Evolutionary conservation across 139 green algal species (phyloP).

Genomic region (Chlorella sp.): DNA sequence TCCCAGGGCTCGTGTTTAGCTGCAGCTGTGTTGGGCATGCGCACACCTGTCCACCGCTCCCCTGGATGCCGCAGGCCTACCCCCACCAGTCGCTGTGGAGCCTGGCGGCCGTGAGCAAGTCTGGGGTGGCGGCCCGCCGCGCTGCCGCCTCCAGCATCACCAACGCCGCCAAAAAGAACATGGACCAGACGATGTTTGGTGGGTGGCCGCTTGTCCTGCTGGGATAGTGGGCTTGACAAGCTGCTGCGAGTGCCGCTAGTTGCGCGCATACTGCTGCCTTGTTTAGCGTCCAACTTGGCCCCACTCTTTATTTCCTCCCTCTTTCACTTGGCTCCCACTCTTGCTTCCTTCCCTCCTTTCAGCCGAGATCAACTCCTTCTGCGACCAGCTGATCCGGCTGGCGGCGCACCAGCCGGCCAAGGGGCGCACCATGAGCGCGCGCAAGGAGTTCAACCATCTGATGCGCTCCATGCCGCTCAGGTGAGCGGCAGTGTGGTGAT

Average conservation of each 20-base stretch:
- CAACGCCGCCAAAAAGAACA: constrained; percentile 32
- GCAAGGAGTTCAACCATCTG: constrained; percentile 64
- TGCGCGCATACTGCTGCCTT: too few species aligned
- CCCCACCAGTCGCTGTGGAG: constrained; percentile 84
- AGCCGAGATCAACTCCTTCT: constrained; percentile 63
- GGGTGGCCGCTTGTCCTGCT: too few species aligned
- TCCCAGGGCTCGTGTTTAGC: too few species aligned
- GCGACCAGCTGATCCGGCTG: constrained; percentile 85
- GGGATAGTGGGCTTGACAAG: too few species aligned
- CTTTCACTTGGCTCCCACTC: too few species aligned
- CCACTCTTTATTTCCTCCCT: too few species aligned
- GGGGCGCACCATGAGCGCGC: constrained; percentile 45
- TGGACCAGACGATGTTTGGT: constrained; percentile 24
- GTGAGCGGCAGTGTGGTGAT: not conserved
- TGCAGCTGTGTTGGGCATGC: too few species aligned
- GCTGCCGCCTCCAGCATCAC: constrained; percentile 53
- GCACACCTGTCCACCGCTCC: not conserved
- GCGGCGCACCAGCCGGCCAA: constrained; percentile 15
- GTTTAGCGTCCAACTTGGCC: too few species aligned
- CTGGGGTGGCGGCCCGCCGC: constrained; percentile 55
- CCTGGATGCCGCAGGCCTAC: not conserved
- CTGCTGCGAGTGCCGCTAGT: too few species aligned
- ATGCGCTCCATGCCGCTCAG: constrained; percentile 70
- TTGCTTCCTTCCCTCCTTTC: not conserved
- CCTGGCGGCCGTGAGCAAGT: constrained; percentile 81